Evolutionary conservation across 2,329 filamentous ascomycete species (phyloP), one percentile per base, ranked within the genome.

Genomic region (Beauveria scarabaeidicola): DNA sequence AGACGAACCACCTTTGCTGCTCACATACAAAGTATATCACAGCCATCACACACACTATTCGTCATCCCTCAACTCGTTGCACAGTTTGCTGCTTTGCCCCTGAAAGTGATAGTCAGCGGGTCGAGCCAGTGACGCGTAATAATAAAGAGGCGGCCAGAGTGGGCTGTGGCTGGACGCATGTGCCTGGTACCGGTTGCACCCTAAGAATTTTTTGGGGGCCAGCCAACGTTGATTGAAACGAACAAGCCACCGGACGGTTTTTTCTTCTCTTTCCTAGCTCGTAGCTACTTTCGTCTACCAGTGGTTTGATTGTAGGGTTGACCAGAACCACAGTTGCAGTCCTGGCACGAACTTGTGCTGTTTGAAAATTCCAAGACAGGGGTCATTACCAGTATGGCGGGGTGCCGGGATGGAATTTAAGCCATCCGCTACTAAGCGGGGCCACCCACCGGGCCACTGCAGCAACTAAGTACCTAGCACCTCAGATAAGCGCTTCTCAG

Each of bases 71-170:
- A n/a, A n/a, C n/a, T n/a, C n/a, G 32, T 36, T 13, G 32, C 32
- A 25, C 38, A 25, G 51, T 53, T 53, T 43, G 38, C 50, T 52
- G 19, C 10, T 44, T 23, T 36, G 10, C 19, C 27, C 54, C n/a
- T 40, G 17, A 40, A 25, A 57, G 5, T 48, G 29, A 48, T 41
- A n/a, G 36, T 29, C 54, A 41, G 53, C 41, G 41, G 41, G 43
- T 46, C 43, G 11, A n/a, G 19, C 25, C 21, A 23, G 46, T 50
- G 55, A 58, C 46, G 46, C 55, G 55, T 58, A 58, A n/a, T n/a
- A n/a, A n/a, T n/a, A n/a, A n/a, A 51, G 46, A 58, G 46, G 32
- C 44, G 36, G 46, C 55, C 4, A 19, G 25, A 36, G 23, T 32
- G 40, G 51, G 23, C 23, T 43, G n/a, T 25, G 29, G n/a, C 48